Conservation (phyloP, 2,329 filamentous ascomycete species). For the Talaromyces funiculosus region DNA sequence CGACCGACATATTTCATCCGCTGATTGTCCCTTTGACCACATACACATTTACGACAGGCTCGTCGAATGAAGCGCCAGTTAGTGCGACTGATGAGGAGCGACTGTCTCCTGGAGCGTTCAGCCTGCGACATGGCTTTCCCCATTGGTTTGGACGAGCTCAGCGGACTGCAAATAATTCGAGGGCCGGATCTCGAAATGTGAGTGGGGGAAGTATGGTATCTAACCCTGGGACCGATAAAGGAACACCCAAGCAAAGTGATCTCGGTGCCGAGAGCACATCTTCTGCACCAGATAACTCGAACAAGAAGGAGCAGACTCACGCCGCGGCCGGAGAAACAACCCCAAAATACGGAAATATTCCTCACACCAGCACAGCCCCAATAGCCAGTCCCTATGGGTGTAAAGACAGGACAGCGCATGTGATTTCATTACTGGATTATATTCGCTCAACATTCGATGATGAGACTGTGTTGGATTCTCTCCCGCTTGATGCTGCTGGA, state of each 20-base stretch:
- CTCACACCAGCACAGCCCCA: slow-evolving; percentile 16
- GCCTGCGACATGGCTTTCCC: slow-evolving; percentile 82
- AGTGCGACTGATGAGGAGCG: slow-evolving; percentile 78
- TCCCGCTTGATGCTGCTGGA: slow-evolving; percentile 75
- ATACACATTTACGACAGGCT: slow-evolving; percentile 81
- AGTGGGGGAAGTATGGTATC: slow-evolving; percentile 35
- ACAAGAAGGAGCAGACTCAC: not conserved
- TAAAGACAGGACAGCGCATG: slow-evolving; percentile 45
- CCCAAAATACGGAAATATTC: not conserved
- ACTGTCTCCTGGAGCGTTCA: slow-evolving; percentile 83
- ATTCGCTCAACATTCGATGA: slow-evolving; percentile 77
- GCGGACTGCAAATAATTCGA: slow-evolving; percentile 35
- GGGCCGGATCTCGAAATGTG: slow-evolving; percentile 36
- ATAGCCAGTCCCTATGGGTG: slow-evolving; percentile 17
- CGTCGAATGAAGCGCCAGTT: slow-evolving; percentile 68
- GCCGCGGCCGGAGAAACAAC: not conserved
- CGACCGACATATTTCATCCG: slow-evolving; percentile 91
- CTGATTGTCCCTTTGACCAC: slow-evolving; percentile 89
- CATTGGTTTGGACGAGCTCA: slow-evolving; percentile 70
- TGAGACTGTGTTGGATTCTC: slow-evolving; percentile 66
- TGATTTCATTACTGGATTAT: slow-evolving; percentile 69
- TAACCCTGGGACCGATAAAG: not conserved
- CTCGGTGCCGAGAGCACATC: slow-evolving; percentile 9
- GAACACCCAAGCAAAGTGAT: not conserved
- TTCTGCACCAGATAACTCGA: slow-evolving; percentile 10